phyloP scores from a whole-genome alignment of 345 rosid species.

The Pseudoturritis turrita region DNA sequence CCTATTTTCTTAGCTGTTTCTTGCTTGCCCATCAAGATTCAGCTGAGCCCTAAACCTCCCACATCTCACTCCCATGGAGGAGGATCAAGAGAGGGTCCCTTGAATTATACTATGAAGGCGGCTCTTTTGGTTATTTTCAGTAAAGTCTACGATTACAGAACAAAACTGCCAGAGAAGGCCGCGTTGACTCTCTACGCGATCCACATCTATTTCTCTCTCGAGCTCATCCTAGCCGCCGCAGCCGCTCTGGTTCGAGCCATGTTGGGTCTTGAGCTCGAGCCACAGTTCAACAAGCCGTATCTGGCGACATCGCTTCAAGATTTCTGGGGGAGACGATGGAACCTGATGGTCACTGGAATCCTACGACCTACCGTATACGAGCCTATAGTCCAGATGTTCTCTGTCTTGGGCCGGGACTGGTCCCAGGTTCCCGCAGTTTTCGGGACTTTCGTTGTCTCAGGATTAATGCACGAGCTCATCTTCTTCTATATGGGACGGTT shows the following conservation, averaged over 20 bases:
- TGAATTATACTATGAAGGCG: constrained; percentile 35
- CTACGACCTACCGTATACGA: constrained; percentile 56
- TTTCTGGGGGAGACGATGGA: constrained; percentile 79
- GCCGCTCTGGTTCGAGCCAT: constrained; percentile 38
- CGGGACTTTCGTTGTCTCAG: constrained; percentile 47
- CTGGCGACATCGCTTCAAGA: constrained; percentile 69
- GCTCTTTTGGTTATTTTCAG: constrained; percentile 29
- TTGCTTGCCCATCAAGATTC: constrained; percentile 59
- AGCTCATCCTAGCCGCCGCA: constrained; percentile 34
- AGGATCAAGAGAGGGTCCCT: constrained; percentile 19
- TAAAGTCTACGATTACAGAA: constrained; percentile 23
- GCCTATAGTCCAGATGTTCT: constrained; percentile 23
- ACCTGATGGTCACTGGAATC: constrained; percentile 52
- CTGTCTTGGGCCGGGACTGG: constrained; percentile 31
- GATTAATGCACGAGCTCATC: constrained; percentile 58
- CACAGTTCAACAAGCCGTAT: constrained; percentile 53
- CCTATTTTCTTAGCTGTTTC: constrained; percentile 42
- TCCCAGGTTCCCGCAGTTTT: constrained; percentile 40
- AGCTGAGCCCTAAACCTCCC: constrained; percentile 8
- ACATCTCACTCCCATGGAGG: not conserved
- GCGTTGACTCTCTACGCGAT: constrained; percentile 33
- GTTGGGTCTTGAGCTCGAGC: constrained; percentile 38
- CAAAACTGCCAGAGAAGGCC: constrained; percentile 32
- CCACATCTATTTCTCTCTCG: constrained; percentile 43
- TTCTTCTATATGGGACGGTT: constrained; percentile 52